These are phyloP conservation scores for Paramecium pentaurelia DNA, from an alignment of 73 alveolate genomes.

Conservation along the genomic window DNA sequence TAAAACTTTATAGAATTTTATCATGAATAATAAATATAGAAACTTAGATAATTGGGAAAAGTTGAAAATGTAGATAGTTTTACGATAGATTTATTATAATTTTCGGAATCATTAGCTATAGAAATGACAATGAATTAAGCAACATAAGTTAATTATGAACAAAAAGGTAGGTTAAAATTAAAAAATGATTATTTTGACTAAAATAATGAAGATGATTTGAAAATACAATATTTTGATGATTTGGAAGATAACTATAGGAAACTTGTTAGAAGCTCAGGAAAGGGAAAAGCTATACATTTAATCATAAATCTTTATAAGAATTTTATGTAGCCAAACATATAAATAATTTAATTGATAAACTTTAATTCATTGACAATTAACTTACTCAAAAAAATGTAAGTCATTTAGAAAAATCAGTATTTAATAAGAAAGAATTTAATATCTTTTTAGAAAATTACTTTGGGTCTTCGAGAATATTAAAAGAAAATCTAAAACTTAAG, in stretches of 20 bases:
- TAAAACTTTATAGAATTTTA: too few species aligned
- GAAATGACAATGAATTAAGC: not conserved
- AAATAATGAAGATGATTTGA: not conserved
- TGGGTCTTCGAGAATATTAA: not conserved
- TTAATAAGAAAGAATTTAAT: not conserved
- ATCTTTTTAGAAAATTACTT: not conserved
- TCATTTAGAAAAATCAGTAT: not conserved
- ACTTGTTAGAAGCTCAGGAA: not conserved
- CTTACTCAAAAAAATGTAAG: not conserved
- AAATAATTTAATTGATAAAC: not conserved
- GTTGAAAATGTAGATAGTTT: too few species aligned
- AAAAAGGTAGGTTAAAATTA: not conserved
- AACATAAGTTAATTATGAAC: not conserved
- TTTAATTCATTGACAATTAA: not conserved
- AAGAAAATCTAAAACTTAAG: not conserved
- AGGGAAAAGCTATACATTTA: not conserved
- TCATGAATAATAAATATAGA: too few species aligned
- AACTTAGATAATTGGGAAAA: too few species aligned
- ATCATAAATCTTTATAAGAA: conserved; percentile 10
- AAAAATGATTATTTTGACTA: not conserved
- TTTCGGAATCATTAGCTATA: too few species aligned
- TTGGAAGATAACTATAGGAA: not conserved
- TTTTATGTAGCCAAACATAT: not conserved
- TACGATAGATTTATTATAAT: too few species aligned
- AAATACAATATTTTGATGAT: not conserved